Conservation (phyloP, 2,329 filamentous ascomycete genomes). For the Cercospora zeae-maydis region DNA sequence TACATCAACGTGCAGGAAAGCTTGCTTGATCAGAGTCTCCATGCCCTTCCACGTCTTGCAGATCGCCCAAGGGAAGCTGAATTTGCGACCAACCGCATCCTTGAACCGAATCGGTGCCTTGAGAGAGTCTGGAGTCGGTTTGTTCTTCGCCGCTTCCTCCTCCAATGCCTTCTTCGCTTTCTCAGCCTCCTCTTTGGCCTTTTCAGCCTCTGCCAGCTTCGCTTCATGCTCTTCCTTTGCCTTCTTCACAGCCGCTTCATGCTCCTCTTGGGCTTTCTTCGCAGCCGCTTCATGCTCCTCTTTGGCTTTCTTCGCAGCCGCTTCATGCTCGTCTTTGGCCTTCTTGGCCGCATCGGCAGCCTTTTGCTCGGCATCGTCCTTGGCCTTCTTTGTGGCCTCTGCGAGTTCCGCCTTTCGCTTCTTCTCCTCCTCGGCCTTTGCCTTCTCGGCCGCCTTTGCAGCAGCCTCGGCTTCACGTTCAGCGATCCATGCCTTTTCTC, state of each 20-base stretch:
- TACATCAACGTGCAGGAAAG: slow-evolving; percentile 47
- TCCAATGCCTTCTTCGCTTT: slow-evolving; percentile 49
- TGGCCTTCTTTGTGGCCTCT: slow-evolving; percentile 45
- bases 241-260: slow-evolving; percentile 50
- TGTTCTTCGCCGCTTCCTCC: slow-evolving; percentile 47
- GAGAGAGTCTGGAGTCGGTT: slow-evolving; percentile 51
- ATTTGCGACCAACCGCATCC: slow-evolving; percentile 86
- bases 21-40: slow-evolving; percentile 49
- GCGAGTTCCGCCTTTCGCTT: slow-evolving; percentile 44
- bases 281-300: slow-evolving; percentile 46
- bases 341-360: slow-evolving; percentile 24
- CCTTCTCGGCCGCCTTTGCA: slow-evolving; percentile 30
- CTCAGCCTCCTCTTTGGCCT: slow-evolving; percentile 50
- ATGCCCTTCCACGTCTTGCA: slow-evolving; percentile 63
- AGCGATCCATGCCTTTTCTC: slow-evolving; percentile 29
- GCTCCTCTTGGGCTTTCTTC: slow-evolving; percentile 40
- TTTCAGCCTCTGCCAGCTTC: slow-evolving; percentile 53
- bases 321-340: slow-evolving; percentile 17
- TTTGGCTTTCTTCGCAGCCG: slow-evolving; percentile 47
- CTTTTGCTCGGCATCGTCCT: slow-evolving; percentile 43
- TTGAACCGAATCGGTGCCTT: slow-evolving; percentile 83
- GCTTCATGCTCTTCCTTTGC: slow-evolving; percentile 47
- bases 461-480: slow-evolving; percentile 34
- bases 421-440: slow-evolving; percentile 50
- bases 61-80: slow-evolving; percentile 83